These are phyloP conservation scores for Trapa incisa DNA, from an alignment of 345 rosid genomes.

Conservation along the genomic window DNA sequence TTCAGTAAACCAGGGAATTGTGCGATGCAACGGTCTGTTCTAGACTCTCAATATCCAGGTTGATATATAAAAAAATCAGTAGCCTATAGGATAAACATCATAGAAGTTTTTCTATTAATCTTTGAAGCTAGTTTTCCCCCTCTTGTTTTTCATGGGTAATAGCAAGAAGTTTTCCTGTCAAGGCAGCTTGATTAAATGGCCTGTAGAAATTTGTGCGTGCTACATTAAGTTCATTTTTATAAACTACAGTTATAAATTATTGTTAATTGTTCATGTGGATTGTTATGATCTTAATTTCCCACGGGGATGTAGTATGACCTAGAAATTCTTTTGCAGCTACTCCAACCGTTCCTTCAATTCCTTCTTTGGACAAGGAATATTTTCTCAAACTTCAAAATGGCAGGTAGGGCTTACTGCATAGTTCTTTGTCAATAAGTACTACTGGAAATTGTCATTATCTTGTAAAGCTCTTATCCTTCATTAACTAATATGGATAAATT, in stretches of 20 bases:
- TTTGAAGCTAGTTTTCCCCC: background rate
- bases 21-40: slow-evolving; percentile 94
- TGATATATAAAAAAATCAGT: slow-evolving; percentile 7
- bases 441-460: background rate
- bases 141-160: background rate
- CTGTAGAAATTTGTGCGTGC: background rate
- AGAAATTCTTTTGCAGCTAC: slow-evolving; percentile 40
- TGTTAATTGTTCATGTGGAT: background rate
- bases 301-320: slow-evolving; percentile 7
- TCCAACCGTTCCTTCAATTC: slow-evolving; percentile 39
- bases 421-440: background rate
- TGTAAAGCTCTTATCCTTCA: background rate
- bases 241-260: background rate
- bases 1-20: slow-evolving; percentile 41
- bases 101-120: slow-evolving; percentile 4
- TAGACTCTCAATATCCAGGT: slow-evolving; percentile 51
- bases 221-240: background rate
- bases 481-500: background rate
- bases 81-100: slow-evolving; percentile 16
- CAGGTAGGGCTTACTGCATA: slow-evolving; percentile 30
- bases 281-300: background rate
- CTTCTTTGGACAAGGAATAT: slow-evolving; percentile 46
- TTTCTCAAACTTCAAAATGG: slow-evolving; percentile 96
- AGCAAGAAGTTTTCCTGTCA: background rate
- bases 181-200: background rate